These are phyloP conservation scores for Fusarium sp. DNA, from an alignment of 2,329 filamentous ascomycete species.

Conservation along the genomic window DNA sequence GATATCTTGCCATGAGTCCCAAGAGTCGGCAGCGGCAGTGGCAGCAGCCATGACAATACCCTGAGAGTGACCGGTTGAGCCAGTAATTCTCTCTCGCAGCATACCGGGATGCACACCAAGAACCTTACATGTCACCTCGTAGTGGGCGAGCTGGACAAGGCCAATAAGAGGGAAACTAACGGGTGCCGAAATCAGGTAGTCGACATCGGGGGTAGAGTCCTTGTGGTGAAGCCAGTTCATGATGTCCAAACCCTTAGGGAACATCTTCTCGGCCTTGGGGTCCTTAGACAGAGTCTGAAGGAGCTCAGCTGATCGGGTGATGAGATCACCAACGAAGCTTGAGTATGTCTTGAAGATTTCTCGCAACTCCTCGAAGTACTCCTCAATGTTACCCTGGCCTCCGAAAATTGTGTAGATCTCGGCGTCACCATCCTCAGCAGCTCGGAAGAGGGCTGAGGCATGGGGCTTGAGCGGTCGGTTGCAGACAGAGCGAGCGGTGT, in stretches of 20 bases:
- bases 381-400: constrained; percentile 98
- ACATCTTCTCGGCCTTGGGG: constrained; percentile 91
- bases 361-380: constrained; percentile 98
- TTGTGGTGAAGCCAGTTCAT: constrained; percentile 91
- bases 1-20: constrained; percentile 89
- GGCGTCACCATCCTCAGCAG: constrained; percentile 84
- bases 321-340: constrained; percentile 87
- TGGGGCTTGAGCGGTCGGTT: constrained; percentile 91
- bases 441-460: constrained; percentile 91
- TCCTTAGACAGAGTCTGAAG: constrained; percentile 88
- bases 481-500: constrained; percentile 84
- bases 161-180: constrained; percentile 97
- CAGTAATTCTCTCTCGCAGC: constrained; percentile 84
- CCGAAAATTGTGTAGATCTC: constrained; percentile 95
- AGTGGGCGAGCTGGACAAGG: constrained; percentile 94
- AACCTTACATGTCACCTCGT: constrained; percentile 92
- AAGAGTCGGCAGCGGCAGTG: constrained; percentile 89
- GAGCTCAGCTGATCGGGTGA: constrained; percentile 83
- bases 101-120: constrained; percentile 91
- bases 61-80: constrained; percentile 96
- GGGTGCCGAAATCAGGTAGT: constrained; percentile 93
- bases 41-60: constrained; percentile 94
- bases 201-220: constrained; percentile 90
- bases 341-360: constrained; percentile 93
- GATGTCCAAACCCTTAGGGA: constrained; percentile 95